These are phyloP conservation scores for Hypoxylon rubiginosum DNA, from an alignment of 2,329 filamentous ascomycete genomes.

Conservation along the genomic window DNA sequence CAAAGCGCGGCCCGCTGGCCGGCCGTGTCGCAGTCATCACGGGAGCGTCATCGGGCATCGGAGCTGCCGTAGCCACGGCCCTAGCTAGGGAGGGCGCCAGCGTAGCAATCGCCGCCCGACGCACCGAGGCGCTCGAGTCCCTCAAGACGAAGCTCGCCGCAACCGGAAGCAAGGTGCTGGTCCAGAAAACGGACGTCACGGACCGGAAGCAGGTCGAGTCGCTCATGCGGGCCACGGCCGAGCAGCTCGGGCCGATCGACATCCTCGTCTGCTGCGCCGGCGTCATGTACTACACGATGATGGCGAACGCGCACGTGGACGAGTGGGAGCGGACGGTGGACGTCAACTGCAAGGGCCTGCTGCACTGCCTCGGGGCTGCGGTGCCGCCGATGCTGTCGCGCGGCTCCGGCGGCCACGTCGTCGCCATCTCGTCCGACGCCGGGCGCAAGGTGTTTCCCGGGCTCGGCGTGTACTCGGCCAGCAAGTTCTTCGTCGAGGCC, in stretches of 20 bases:
- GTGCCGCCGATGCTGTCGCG: constrained; percentile 80
- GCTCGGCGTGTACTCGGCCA: constrained; percentile 84
- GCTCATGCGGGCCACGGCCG: constrained; percentile 70
- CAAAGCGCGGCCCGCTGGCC: constrained; percentile 69
- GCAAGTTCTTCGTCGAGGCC: constrained; percentile 88
- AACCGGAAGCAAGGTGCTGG: constrained; percentile 74
- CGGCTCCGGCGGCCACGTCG: constrained; percentile 73
- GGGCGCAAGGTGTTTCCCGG: constrained; percentile 87
- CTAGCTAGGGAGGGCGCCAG: constrained; percentile 79
- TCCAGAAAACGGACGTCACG: constrained; percentile 80
- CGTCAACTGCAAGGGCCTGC: constrained; percentile 86
- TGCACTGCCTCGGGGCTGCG: constrained; percentile 77
- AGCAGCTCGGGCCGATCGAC: constrained; percentile 78
- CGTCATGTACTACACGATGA: constrained; percentile 92
- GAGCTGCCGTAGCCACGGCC: constrained; percentile 78
- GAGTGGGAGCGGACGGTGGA: constrained; percentile 88
- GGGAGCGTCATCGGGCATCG: constrained; percentile 84
- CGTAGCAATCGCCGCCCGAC: constrained; percentile 79
- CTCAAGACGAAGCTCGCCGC: constrained; percentile 72
- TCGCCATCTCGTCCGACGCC: constrained; percentile 86
- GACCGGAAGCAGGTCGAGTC: constrained; percentile 74
- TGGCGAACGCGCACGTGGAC: constrained; percentile 79
- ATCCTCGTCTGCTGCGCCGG: constrained; percentile 85
- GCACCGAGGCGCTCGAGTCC: constrained; percentile 75
- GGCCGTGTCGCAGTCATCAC: constrained; percentile 82